Conservation (phyloP, 2,329 filamentous ascomycete species). For the Lasiodiplodia sp. region DNA sequence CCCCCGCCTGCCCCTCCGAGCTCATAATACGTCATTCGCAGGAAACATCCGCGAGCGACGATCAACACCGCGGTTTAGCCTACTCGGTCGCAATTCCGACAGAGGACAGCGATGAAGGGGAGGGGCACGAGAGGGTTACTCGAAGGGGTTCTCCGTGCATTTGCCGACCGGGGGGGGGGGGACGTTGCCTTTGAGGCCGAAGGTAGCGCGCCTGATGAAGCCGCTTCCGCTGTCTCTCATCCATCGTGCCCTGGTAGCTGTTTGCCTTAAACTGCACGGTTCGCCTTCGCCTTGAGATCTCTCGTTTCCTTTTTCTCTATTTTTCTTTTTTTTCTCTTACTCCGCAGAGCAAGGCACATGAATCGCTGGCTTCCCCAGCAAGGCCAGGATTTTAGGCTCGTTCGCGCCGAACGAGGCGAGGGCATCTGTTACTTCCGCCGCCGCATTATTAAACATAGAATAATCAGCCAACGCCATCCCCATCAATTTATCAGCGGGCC, state of each 20-base stretch:
- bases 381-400: background rate
- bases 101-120: background rate
- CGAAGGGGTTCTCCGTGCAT: background rate
- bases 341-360: background rate
- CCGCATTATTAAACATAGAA: background rate
- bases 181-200: background rate
- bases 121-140: background rate
- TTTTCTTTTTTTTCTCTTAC: background rate
- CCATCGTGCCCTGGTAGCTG: background rate
- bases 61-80: background rate
- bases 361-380: background rate
- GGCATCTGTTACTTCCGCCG: background rate
- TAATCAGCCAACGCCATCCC: background rate
- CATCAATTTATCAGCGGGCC: constrained; percentile 1
- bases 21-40: background rate
- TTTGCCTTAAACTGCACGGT: background rate
- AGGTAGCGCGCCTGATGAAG: background rate
- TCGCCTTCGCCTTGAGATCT: background rate
- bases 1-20: background rate
- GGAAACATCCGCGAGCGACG: background rate
- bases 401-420: background rate
- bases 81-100: background rate
- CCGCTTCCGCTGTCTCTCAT: no score
- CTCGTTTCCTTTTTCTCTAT: background rate
- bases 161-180: background rate